These are phyloP conservation scores for Kuraishia borneana DNA, from an alignment of 805 yeast species.

Conservation along the genomic window DNA sequence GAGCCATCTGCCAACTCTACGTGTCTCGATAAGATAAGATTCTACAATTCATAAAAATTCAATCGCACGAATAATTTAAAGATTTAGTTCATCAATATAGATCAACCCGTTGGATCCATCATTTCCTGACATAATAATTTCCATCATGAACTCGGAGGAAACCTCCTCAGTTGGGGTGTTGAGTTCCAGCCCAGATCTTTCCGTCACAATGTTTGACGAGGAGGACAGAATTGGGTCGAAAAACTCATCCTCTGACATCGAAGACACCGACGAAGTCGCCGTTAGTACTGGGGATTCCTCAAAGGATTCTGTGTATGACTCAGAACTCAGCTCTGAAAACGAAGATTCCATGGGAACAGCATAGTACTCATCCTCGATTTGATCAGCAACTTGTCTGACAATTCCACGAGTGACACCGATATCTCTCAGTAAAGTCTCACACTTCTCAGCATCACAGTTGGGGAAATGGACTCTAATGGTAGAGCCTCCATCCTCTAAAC, in stretches of 20 bases:
- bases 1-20: no score
- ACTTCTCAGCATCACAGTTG: conserved; percentile 48
- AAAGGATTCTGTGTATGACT: no score
- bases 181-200: no score
- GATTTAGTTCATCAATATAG: not conserved
- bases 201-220: no score
- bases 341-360: not conserved
- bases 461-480: conserved; percentile 56
- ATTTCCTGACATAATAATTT: not conserved
- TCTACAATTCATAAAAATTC: no score
- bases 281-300: no score
- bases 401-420: conserved; percentile 48
- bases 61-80: no score
- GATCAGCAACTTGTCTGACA: conserved; percentile 33
- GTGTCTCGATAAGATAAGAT: no score
- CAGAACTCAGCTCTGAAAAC: no score
- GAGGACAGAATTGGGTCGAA: not conserved
- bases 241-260: not conserved
- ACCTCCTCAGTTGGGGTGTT: not conserved
- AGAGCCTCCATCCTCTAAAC: conserved; percentile 26
- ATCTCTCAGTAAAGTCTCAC: conserved; percentile 46
- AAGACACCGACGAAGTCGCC: not conserved
- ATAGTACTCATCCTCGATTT: not conserved
- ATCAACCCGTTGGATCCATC: not conserved
- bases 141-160: not conserved